These are phyloP conservation scores for Grosmannia penicillata DNA, from an alignment of 2,329 filamentous ascomycete species.

Conservation along the genomic window DNA sequence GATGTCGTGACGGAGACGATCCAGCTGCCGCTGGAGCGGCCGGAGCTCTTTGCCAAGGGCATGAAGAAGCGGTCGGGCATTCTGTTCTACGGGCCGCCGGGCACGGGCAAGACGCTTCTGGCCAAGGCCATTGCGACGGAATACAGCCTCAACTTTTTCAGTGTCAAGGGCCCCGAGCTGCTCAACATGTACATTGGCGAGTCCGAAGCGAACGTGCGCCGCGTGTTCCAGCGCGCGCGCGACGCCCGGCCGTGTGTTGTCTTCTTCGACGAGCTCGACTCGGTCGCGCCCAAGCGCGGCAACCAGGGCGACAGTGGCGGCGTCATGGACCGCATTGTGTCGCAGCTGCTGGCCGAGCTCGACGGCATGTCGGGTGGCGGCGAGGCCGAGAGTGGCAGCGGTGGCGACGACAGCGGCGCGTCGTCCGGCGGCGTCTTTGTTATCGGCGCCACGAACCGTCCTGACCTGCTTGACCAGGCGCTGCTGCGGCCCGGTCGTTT, in stretches of 20 bases:
- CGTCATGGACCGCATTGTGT: conserved; percentile 96
- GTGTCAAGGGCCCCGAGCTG: conserved; percentile 79
- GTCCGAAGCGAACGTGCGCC: conserved; percentile 79
- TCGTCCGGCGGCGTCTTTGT: conserved; percentile 79
- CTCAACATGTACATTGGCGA: conserved; percentile 96
- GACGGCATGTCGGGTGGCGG: conserved; percentile 69
- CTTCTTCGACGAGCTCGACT: conserved; percentile 88
- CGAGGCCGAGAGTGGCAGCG: conserved; percentile 4
- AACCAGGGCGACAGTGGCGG: conserved; percentile 96
- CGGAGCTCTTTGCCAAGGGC: conserved; percentile 88
- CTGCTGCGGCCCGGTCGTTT: conserved; percentile 81
- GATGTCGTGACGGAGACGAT: conserved; percentile 96
- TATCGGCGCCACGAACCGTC: conserved; percentile 89
- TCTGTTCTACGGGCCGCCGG: conserved; percentile 79
- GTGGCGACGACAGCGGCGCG: conserved; percentile 24
- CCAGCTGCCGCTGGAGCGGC: conserved; percentile 77
- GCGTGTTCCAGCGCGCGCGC: conserved; percentile 75
- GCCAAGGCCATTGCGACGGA: conserved; percentile 90
- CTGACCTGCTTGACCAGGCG: conserved; percentile 83
- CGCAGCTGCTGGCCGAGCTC: conserved; percentile 82
- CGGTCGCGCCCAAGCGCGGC: conserved; percentile 86
- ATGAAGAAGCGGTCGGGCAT: conserved; percentile 97
- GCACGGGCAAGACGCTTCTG: conserved; percentile 82
- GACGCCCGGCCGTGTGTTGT: conserved; percentile 81
- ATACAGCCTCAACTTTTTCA: conserved; percentile 90